These are phyloP conservation scores for Russula sp. DNA, from an alignment of 768 basidiomycete genomes.

Conservation along the genomic window DNA sequence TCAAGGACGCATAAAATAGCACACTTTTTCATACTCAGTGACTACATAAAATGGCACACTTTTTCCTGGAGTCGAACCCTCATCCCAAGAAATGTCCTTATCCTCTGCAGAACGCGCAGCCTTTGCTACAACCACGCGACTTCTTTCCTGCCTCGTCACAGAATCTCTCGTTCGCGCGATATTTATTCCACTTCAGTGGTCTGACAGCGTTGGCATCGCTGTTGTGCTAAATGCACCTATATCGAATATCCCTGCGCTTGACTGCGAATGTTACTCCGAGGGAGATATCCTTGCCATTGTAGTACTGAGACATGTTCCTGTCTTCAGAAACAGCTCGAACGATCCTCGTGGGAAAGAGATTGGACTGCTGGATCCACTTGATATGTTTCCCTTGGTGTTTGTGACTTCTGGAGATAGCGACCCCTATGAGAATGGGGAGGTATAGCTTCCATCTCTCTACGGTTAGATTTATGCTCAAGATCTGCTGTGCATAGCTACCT, in stretches of 20 bases:
- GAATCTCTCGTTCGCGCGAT: conserved; percentile 47
- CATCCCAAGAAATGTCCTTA: background rate
- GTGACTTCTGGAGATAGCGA: conserved; percentile 30
- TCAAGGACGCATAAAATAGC: too few species aligned
- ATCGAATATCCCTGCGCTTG: background rate
- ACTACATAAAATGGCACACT: too few species aligned
- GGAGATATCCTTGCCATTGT: conserved; percentile 43
- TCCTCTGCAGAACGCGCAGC: conserved; percentile 30
- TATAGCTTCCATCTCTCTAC: background rate
- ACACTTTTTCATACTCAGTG: too few species aligned
- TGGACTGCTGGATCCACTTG: conserved; percentile 48
- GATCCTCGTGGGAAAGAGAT: conserved; percentile 36
- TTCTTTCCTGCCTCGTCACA: conserved; percentile 54
- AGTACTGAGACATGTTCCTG: conserved; percentile 41
- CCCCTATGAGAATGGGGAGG: conserved; percentile 1
- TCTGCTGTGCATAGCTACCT: background rate
- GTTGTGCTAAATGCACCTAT: conserved; percentile 36
- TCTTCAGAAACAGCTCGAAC: conserved; percentile 37
- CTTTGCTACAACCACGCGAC: conserved; percentile 44
- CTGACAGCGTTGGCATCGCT: conserved; percentile 37
- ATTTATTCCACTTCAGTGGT: conserved; percentile 37
- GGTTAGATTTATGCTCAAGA: background rate
- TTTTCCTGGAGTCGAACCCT: background rate
- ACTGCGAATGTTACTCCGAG: conserved; percentile 27
- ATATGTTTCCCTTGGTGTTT: conserved; percentile 45